A percentile compares a stretch with the other conserved stretches of the same genome.
Evolutionary conservation across 2,329 filamentous ascomycete genomes (phyloP).

Genomic region (Talaromyces piceae): DNA sequence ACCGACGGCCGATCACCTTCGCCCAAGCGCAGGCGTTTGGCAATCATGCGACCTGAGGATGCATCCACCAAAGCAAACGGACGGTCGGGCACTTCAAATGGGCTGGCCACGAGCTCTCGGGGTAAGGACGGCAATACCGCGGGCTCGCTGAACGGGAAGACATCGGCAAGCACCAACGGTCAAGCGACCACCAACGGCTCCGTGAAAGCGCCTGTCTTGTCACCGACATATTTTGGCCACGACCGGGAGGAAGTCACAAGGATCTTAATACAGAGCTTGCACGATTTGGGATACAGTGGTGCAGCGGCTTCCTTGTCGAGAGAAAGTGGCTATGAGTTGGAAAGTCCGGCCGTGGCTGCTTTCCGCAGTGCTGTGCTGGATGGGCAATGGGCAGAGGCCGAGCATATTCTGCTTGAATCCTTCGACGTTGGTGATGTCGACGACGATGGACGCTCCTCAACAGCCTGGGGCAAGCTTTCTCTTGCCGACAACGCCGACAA

Average conservation of each 20-base stretch:
- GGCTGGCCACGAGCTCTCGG: slow-evolving; percentile 39
- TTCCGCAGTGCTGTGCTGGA: slow-evolving; percentile 74
- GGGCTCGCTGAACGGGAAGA: slow-evolving; percentile 50
- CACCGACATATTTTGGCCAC: slow-evolving; percentile 66
- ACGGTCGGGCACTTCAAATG: slow-evolving; percentile 50
- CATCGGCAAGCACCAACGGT: slow-evolving; percentile 29
- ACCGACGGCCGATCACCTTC: slow-evolving; percentile 27
- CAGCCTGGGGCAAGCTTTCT: slow-evolving; percentile 53
- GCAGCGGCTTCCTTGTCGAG: slow-evolving; percentile 67
- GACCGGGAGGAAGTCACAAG: slow-evolving; percentile 88
- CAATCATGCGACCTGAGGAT: slow-evolving; percentile 58
- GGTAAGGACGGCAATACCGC: slow-evolving; percentile 43
- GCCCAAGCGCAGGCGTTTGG: slow-evolving; percentile 53
- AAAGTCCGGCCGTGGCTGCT: slow-evolving; percentile 76
- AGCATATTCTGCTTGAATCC: slow-evolving; percentile 62
- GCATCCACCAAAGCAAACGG: slow-evolving; percentile 50
- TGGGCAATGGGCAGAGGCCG: slow-evolving; percentile 80
- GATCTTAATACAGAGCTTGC: slow-evolving; percentile 82
- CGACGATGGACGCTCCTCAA: slow-evolving; percentile 33
- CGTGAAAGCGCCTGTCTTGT: slow-evolving; percentile 21
- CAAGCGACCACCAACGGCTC: slow-evolving; percentile 34
- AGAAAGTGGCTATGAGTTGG: slow-evolving; percentile 81
- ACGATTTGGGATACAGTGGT: slow-evolving; percentile 75
- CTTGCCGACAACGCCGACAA: slow-evolving; percentile 68
- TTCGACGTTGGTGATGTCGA: slow-evolving; percentile 25